Evolutionary conservation across 768 basidiomycete species (phyloP).

Genomic region (Brasilioporus rufonigricans): DNA sequence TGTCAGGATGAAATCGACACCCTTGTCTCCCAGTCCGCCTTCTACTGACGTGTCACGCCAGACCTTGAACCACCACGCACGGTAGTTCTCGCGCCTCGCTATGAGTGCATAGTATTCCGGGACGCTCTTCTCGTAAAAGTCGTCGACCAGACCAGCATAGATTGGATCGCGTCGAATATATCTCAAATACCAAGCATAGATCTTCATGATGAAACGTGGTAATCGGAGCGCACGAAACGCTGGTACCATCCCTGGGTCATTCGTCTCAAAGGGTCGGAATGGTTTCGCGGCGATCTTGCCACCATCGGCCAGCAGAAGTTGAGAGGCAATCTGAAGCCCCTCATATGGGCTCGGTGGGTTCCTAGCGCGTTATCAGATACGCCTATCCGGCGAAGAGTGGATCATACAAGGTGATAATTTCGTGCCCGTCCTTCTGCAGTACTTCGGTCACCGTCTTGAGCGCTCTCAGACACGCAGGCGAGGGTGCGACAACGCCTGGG

Average conservation of each 20-base stretch:
- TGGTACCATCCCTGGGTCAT: slow-evolving; percentile 46
- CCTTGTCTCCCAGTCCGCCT: slow-evolving; percentile 33
- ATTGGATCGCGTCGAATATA: slow-evolving; percentile 50
- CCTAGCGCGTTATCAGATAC: slow-evolving; percentile 7
- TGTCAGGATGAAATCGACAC: slow-evolving; percentile 61
- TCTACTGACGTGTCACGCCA: slow-evolving; percentile 29
- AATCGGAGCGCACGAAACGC: slow-evolving; percentile 41
- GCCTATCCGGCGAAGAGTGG: not conserved
- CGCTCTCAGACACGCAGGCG: slow-evolving; percentile 59
- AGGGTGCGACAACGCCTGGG: slow-evolving; percentile 54
- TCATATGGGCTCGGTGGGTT: slow-evolving; percentile 48
- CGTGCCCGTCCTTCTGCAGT: slow-evolving; percentile 46
- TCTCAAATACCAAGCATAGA: slow-evolving; percentile 52
- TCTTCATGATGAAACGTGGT: slow-evolving; percentile 43
- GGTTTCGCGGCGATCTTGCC: slow-evolving; percentile 37
- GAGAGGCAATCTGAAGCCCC: slow-evolving; percentile 50
- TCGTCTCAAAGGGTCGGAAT: slow-evolving; percentile 41
- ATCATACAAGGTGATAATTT: slow-evolving; percentile 51
- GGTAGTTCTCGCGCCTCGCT: slow-evolving; percentile 42
- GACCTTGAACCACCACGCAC: slow-evolving; percentile 38
- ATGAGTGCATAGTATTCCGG: slow-evolving; percentile 51
- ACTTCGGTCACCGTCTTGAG: slow-evolving; percentile 44
- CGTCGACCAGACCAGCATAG: slow-evolving; percentile 53
- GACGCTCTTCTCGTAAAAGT: slow-evolving; percentile 47
- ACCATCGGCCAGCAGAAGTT: slow-evolving; percentile 51